phyloP scores from a whole-genome alignment of 1,284 basidiomycete genomes.

The Heterobasidion irregulare region DNA sequence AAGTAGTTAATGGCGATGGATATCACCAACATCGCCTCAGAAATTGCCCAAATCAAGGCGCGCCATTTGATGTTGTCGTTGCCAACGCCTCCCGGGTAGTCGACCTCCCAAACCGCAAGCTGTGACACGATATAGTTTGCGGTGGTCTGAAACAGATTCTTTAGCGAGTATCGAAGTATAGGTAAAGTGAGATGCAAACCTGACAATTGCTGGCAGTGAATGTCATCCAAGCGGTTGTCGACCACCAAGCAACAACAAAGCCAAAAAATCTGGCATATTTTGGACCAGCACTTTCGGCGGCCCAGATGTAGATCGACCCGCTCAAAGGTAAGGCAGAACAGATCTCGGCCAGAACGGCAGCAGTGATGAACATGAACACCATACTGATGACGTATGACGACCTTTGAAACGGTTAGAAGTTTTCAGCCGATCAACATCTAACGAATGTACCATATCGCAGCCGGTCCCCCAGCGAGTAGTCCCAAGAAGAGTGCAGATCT shows the following conservation, averaged over 20 bases:
- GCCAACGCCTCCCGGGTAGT: constrained; percentile 69
- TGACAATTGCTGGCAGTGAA: constrained; percentile 80
- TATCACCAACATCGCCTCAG: constrained; percentile 60
- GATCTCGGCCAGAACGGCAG: constrained; percentile 77
- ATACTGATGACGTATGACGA: constrained; percentile 74
- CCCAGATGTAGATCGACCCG: constrained; percentile 88
- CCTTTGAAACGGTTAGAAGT: constrained; percentile 30
- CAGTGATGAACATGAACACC: constrained; percentile 80
- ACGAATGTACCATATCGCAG: constrained; percentile 59
- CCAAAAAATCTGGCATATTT: constrained; percentile 79
- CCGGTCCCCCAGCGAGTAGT: constrained; percentile 75
- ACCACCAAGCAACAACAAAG: constrained; percentile 86
- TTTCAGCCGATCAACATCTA: background rate
- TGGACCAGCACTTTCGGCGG: constrained; percentile 79
- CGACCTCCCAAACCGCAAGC: constrained; percentile 66
- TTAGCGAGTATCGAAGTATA: too few relatives aligned
- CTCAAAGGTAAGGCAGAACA: constrained; percentile 81
- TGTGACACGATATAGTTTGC: constrained; percentile 82
- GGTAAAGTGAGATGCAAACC: constrained; percentile 27
- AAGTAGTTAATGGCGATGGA: constrained; percentile 77
- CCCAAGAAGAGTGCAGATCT: constrained; percentile 77
- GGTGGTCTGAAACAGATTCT: constrained; percentile 43
- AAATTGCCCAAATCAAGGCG: constrained; percentile 72
- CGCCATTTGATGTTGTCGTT: constrained; percentile 76
- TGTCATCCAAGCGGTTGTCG: constrained; percentile 85